phyloP scores from a whole-genome alignment of 805 yeast genomes.

The Candida andamanensis region DNA sequence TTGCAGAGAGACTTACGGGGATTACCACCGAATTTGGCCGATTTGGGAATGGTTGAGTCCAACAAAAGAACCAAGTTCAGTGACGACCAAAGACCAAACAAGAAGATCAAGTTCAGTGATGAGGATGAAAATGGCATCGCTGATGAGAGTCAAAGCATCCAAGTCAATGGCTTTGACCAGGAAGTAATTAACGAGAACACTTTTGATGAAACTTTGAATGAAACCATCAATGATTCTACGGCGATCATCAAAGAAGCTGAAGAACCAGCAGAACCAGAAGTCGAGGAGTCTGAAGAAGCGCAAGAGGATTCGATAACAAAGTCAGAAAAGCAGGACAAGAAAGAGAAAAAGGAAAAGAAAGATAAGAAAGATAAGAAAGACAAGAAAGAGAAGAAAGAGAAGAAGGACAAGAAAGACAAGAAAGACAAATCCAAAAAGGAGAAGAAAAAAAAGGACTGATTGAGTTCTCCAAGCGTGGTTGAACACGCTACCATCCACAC shows the following conservation, averaged over 20 bases:
- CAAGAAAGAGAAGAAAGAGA: constrained; percentile 17
- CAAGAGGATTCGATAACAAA: constrained; percentile 21
- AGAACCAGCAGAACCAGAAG: constrained; percentile 9
- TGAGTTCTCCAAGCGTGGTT: background rate
- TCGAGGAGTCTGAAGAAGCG: constrained; percentile 19
- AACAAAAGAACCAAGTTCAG: constrained; percentile 25
- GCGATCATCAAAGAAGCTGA: constrained; percentile 1
- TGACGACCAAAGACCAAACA: constrained; percentile 16
- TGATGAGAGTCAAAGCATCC: constrained; percentile 3
- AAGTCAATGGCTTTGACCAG: constrained; percentile 9
- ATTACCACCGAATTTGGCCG: constrained; percentile 52
- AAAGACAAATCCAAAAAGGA: constrained; percentile 15
- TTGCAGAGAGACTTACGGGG: constrained; percentile 77
- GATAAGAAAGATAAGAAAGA: constrained; percentile 20
- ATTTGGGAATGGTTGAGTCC: constrained; percentile 6
- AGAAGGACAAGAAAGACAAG: constrained; percentile 21
- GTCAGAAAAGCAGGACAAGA: constrained; percentile 16
- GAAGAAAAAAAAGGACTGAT: constrained; percentile 13
- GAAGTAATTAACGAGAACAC: background rate
- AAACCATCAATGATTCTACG: constrained; percentile 1
- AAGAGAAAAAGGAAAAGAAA: constrained; percentile 17
- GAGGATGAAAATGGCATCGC: constrained; percentile 14
- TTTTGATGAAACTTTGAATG: constrained; percentile 4
- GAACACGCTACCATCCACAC: constrained; percentile 2
- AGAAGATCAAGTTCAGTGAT: constrained; percentile 22